Percentiles rank a stretch among this genome's conserved stretches.
phyloP scores from a whole-genome alignment of 2,329 filamentous ascomycete genomes.

The Beauveria brongniartii region DNA sequence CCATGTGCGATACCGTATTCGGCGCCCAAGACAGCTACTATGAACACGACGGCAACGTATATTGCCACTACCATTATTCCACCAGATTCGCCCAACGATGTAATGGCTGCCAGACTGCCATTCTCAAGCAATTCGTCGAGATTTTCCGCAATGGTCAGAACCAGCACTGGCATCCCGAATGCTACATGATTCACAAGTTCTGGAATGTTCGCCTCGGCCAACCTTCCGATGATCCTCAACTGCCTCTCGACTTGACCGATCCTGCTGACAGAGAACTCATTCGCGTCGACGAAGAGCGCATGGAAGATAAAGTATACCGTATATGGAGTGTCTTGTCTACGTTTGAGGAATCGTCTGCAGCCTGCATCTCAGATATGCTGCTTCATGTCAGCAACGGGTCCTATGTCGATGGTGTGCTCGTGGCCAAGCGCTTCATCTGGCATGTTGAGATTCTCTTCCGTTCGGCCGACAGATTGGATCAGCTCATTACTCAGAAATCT shows the following conservation, averaged over 20 bases:
- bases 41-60: slow-evolving; percentile 92
- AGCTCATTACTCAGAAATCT: slow-evolving; percentile 57
- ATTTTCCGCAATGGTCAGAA: slow-evolving; percentile 97
- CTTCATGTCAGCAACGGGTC: slow-evolving; percentile 96
- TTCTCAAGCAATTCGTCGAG: slow-evolving; percentile 97
- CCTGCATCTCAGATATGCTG: slow-evolving; percentile 98
- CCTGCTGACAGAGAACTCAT: slow-evolving; percentile 64
- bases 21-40: slow-evolving; percentile 98
- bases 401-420: slow-evolving; percentile 88
- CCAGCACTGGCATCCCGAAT: slow-evolving; percentile 98
- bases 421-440: slow-evolving; percentile 91
- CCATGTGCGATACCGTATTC: slow-evolving; percentile 93
- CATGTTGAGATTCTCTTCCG: slow-evolving; percentile 91
- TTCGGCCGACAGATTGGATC: slow-evolving; percentile 78
- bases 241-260: slow-evolving; percentile 36
- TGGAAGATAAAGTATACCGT: slow-evolving; percentile 95
- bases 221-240: slow-evolving; percentile 41
- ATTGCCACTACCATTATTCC: slow-evolving; percentile 98
- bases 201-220: slow-evolving; percentile 89
- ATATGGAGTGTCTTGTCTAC: slow-evolving; percentile 98
- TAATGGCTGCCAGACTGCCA: slow-evolving; percentile 93
- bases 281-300: slow-evolving; percentile 78
- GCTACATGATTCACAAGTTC: slow-evolving; percentile 99
- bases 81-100: slow-evolving; percentile 94
- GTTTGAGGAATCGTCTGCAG: slow-evolving; percentile 95